These are phyloP conservation scores for Penstemon barbatus DNA, from an alignment of 257 asterid species.

Conservation along the genomic window DNA sequence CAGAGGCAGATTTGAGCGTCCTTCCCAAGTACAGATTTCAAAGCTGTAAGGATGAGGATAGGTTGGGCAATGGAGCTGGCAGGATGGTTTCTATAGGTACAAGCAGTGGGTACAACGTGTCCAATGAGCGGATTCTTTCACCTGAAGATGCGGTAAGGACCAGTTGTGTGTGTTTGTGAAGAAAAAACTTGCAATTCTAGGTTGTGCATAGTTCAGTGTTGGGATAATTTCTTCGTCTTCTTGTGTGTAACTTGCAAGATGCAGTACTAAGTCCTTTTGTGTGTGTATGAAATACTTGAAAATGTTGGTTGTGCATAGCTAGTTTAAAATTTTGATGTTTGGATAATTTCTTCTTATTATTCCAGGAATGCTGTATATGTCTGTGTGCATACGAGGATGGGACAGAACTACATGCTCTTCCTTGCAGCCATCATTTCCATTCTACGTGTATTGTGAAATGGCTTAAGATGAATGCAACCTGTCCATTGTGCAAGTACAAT, in stretches of 20 bases:
- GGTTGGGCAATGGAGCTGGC: constrained; percentile 58
- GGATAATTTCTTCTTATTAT: constrained; percentile 12
- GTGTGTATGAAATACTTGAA: too few species aligned
- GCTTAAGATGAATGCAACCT: constrained; percentile 97
- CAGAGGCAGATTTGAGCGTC: constrained; percentile 83
- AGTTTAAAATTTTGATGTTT: not conserved
- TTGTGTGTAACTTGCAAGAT: not conserved
- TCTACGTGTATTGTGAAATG: constrained; percentile 80
- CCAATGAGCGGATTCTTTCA: constrained; percentile 65
- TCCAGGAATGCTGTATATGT: constrained; percentile 96
- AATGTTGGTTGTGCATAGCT: not conserved
- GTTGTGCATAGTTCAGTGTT: not conserved
- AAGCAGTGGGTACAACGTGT: constrained; percentile 51
- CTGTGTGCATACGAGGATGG: constrained; percentile 81
- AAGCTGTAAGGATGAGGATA: constrained; percentile 59
- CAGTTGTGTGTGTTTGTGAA: not conserved
- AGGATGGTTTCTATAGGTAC: constrained; percentile 78
- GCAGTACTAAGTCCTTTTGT: too few species aligned
- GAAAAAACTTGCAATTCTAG: not conserved
- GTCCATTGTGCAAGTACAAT: constrained; percentile 96
- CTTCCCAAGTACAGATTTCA: constrained; percentile 83
- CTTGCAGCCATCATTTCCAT: constrained; percentile 87
- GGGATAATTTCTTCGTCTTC: not conserved
- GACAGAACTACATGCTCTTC: constrained; percentile 73
- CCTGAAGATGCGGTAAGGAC: constrained; percentile 93